Percentiles rank a stretch among this genome's conserved stretches.
Evolutionary conservation across 805 yeast species (phyloP).

Genomic region (Candida ficus): DNA sequence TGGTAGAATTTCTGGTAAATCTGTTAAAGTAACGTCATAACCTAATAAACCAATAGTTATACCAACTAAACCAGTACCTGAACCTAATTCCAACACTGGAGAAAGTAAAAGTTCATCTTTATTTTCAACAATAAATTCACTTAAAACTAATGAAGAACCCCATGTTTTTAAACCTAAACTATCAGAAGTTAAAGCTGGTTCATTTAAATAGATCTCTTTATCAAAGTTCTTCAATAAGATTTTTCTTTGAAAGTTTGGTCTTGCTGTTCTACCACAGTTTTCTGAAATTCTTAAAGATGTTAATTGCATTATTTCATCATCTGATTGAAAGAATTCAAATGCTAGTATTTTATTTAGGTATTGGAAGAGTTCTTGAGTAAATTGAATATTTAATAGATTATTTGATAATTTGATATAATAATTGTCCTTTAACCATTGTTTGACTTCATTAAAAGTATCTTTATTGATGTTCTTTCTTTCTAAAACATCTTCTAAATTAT

Average conservation of each 20-base stretch:
- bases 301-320: conserved; percentile 40
- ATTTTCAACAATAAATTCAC: conserved; percentile 44
- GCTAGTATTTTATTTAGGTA: conserved; percentile 44
- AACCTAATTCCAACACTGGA: conserved; percentile 68
- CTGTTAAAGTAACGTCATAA: conserved; percentile 48
- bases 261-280: conserved; percentile 80
- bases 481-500: conserved; percentile 27
- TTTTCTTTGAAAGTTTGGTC: conserved; percentile 61
- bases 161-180: conserved; percentile 90
- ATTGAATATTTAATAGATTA: conserved; percentile 27
- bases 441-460: conserved; percentile 24
- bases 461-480: conserved; percentile 22
- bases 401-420: conserved; percentile 30
- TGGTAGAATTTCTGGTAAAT: conserved; percentile 68
- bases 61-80: conserved; percentile 93
- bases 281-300: conserved; percentile 71
- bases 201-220: conserved; percentile 40
- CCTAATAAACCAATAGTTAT: conserved; percentile 59
- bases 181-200: conserved; percentile 85
- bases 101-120: conserved; percentile 20
- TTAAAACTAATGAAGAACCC: conserved; percentile 82
- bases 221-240: conserved; percentile 42
- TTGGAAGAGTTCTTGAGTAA: conserved; percentile 36
- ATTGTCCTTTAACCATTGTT: conserved; percentile 39
- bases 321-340: conserved; percentile 36